Evolutionary conservation across 108 stramenopile genomes (phyloP), one percentile per base, ranked within the genome.

Genomic region (Parmales sp.): DNA sequence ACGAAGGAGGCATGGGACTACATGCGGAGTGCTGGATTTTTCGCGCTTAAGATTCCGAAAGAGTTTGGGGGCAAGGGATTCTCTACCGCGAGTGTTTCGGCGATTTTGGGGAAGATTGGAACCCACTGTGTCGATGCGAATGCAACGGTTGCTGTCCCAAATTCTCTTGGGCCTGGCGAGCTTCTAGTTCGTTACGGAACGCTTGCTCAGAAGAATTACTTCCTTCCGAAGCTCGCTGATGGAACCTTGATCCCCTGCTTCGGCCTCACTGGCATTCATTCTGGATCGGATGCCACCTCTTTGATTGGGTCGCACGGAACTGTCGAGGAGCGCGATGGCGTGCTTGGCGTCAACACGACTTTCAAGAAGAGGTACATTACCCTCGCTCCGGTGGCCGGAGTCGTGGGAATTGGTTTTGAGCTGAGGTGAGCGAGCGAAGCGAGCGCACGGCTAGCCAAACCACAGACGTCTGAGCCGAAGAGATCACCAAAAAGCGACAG

Each of bases 291-390:
- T 78, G 96, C 96, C 38, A 95, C 96, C n/a, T 83, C 83, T 51
- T 80, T 98, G 64, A 93, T 92, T 78, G 87, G 83, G 64, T 91
- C 88, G 75, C 79, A 86, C 72, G 92, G 93, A 66, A 83, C 87
- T 18, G 91, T 94, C 37, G 80, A 85, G 83, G 83, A 88, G 68
- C 71, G 78, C 45, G 84, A 93, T 65, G 96, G 96, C 9, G 90
- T 90, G 64, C 66, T 98, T 45, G 96, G 96, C 34, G 93, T 98
- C 16, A 79, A 86, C 18, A 93, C 95, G 5, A 85, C 83, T 50
- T 98, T 98, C 88, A 93, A 98, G 78, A 98, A 98, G 84, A 77
- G 96, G 67, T 98, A 98, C 87, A 98, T 98, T 76, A 98, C 96
- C 1, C 77, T 98, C 63, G 96, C 96, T 29, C 96, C 96, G 1